Percentiles rank a stretch among this genome's conserved stretches.
Evolutionary conservation across 768 basidiomycete species (phyloP).

Genomic region (Suillus variegatus): DNA sequence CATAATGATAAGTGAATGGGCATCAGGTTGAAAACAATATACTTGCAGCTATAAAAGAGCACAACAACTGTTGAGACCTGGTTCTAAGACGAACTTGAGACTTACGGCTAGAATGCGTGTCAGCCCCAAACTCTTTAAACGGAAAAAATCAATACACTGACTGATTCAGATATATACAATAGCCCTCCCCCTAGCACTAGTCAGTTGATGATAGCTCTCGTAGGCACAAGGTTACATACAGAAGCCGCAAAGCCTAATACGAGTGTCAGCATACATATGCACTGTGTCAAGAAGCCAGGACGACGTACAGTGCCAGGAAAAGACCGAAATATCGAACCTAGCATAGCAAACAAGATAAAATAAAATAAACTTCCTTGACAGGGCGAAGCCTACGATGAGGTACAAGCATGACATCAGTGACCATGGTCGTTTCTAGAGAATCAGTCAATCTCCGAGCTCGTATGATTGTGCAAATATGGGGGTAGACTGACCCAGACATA

Average conservation of each 20-base stretch:
- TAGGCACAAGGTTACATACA: not conserved
- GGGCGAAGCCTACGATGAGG: not conserved
- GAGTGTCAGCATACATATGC: not conserved
- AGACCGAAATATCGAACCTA: slow-evolving; percentile 4
- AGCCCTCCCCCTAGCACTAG: not conserved
- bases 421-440: not conserved
- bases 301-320: not conserved
- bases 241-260: not conserved
- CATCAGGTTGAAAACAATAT: not conserved
- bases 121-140: not conserved
- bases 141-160: not conserved
- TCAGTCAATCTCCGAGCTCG: too few relatives aligned
- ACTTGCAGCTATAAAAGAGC: not conserved
- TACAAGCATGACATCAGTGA: slow-evolving; percentile 1
- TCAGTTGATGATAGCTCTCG: not conserved
- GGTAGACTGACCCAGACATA: not conserved
- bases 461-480: not conserved
- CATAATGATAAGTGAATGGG: not conserved
- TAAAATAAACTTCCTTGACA: not conserved
- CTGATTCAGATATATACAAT: not conserved
- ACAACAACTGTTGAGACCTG: not conserved
- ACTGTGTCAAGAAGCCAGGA: not conserved
- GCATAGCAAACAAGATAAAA: not conserved
- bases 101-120: not conserved
- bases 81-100: not conserved